Base-by-base conservation (phyloP, 129 eudicot species). In the Flaveria robusta region DNA sequence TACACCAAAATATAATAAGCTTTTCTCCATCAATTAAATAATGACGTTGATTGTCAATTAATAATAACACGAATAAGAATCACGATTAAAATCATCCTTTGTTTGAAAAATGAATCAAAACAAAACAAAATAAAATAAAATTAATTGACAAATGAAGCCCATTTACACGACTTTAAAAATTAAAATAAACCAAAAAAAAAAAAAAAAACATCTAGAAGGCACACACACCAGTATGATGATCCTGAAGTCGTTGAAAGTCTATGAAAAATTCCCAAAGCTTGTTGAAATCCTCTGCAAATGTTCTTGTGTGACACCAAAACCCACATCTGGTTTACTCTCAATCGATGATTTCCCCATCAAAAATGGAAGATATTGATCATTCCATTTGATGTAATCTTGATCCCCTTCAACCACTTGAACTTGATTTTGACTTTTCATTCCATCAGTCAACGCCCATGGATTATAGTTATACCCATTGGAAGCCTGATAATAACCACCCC, bases 301-400 rank as follows among this genome's bases (percentile, higher is more conserved):
- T 70, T 70, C 71, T 2, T 73, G 65, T 68, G 74, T 79, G 14
- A 71, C 58, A 37, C 68, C 58, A 56, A 75, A 85, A 13, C 78
- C 77, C 10, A 77, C 66, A 45, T 83, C 85, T 4, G 84, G 81
- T 87, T 85, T 90, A 20, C 72, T 77, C 34, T 87, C 92, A 2
- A 72, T 70, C n/a, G 74, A 34, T 62, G 85, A 37, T 51, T 79
- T 82, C 27, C 89, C 92, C 51, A 87, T 62, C 47, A 87, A 41
- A 76, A 85, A 82, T 13, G 91, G 97, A 55, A 93, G 76, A 87
- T 80, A 93, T 26, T 72, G 74, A 27, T 93, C 97, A 1, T 82
- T 81, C 97, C 97, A 90, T 74, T 87, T 91, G 6, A 81, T 82
- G 37, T 90, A 88, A 41, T 88, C 92, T 7, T 83, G 85, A 29